Conservation (phyloP, 257 asterid species). For the Rauvolfia tetraphylla region DNA sequence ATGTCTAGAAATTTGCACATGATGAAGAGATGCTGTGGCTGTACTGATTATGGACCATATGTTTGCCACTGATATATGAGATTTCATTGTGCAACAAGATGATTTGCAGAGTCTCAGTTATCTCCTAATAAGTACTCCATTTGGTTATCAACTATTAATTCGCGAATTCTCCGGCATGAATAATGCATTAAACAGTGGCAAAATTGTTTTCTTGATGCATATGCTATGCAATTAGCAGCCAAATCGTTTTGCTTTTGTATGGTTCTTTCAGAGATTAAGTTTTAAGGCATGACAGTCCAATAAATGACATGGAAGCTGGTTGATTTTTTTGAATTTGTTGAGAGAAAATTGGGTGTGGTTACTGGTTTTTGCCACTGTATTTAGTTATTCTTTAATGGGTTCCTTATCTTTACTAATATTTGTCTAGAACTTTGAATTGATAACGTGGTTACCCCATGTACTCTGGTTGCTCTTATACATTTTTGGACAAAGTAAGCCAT, state of each 20-base stretch:
- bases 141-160: not conserved
- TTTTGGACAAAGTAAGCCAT: constrained; percentile 11
- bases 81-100: not conserved
- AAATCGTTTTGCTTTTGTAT: not conserved
- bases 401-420: not conserved
- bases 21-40: not conserved
- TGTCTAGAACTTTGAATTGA: not conserved
- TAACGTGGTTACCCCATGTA: not conserved
- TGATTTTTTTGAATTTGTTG: not conserved
- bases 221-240: not conserved
- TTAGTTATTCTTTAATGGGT: not conserved
- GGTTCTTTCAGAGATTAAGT: not conserved
- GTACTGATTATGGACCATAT: not conserved
- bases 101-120: not conserved
- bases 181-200: not conserved
- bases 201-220: not conserved
- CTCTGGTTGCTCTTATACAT: not conserved
- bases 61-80: not conserved
- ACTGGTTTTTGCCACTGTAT: not conserved
- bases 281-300: not conserved
- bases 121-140: not conserved
- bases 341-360: not conserved
- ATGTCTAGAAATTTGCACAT: not conserved
- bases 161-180: not conserved
- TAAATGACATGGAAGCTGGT: not conserved